These are phyloP conservation scores for Ramalina intermedia DNA, from an alignment of 495 filamentous ascomycete genomes.

Conservation along the genomic window DNA sequence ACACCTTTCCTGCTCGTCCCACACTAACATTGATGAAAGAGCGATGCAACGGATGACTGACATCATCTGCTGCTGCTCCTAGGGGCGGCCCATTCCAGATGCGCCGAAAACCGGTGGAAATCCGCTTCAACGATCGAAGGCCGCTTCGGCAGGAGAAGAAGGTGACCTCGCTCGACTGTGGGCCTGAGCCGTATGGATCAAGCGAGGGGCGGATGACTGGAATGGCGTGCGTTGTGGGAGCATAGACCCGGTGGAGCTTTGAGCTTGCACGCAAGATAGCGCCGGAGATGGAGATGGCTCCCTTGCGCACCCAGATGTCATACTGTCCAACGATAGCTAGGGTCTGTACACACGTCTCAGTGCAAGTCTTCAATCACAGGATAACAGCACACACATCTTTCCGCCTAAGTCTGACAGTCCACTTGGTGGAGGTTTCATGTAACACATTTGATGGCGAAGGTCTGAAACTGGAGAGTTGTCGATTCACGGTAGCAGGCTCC, in stretches of 20 bases:
- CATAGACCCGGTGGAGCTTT: constrained; percentile 45
- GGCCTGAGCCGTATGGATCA: constrained; percentile 31
- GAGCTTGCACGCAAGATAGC: constrained; percentile 43
- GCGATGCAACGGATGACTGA: neutral
- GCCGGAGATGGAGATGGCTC: constrained; percentile 50
- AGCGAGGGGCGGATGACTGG: constrained; percentile 49
- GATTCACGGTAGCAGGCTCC: neutral
- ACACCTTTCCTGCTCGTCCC: neutral
- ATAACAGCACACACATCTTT: constrained; percentile 27
- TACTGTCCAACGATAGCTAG: constrained; percentile 59
- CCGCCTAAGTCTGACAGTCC: constrained; percentile 15
- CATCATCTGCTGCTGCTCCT: constrained; percentile 2
- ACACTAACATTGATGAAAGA: neutral
- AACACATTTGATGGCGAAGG: constrained; percentile 14
- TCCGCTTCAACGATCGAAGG: constrained; percentile 39
- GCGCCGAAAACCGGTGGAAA: constrained; percentile 56
- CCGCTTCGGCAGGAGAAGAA: constrained; percentile 37
- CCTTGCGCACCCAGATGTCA: constrained; percentile 51
- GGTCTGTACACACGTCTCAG: constrained; percentile 29
- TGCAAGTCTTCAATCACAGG: neutral
- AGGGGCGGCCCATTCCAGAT: constrained; percentile 51
- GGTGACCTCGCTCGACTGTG: constrained; percentile 32
- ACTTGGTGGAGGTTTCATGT: constrained; percentile 11
- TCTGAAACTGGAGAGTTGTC: constrained; percentile 19
- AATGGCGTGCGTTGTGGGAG: constrained; percentile 62